Percentiles rank a stretch among this genome's conserved stretches.
Conservation (phyloP, 2,329 filamentous ascomycete genomes). For the Colletotrichum sp. region DNA sequence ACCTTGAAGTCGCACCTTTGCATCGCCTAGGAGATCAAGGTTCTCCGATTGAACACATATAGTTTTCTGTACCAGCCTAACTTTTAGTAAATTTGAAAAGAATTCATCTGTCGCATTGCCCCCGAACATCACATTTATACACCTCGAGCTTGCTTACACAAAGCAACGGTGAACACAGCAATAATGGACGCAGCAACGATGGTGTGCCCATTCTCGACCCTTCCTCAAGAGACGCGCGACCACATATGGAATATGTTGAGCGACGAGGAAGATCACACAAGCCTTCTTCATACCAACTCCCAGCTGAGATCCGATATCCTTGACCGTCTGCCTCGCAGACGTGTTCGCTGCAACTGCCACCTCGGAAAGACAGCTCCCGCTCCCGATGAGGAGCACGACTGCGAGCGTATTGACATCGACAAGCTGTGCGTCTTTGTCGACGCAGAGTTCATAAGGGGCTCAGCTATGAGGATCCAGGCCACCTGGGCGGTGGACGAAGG, state of each 20-base stretch:
- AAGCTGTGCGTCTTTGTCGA: neutral
- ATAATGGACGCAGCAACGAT: neutral
- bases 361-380: neutral
- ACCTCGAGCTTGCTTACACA: no score
- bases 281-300: neutral
- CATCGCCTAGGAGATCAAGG: neutral
- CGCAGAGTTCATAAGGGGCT: neutral
- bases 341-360: neutral
- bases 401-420: neutral
- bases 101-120: neutral
- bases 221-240: neutral
- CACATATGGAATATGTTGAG: neutral
- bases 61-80: neutral
- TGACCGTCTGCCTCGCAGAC: neutral
- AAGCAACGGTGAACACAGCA: no score
- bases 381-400: neutral
- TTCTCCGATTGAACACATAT: neutral
- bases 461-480: neutral
- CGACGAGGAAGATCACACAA: neutral
- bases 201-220: neutral
- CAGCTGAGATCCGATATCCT: neutral
- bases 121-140: neutral
- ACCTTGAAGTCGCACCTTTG: neutral
- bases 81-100: neutral
- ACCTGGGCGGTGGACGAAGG: neutral